Evolutionary conservation across 2,329 filamentous ascomycete genomes (phyloP), one percentile per base, ranked within the genome.

Genomic region (Arachnopeziza araneosa): DNA sequence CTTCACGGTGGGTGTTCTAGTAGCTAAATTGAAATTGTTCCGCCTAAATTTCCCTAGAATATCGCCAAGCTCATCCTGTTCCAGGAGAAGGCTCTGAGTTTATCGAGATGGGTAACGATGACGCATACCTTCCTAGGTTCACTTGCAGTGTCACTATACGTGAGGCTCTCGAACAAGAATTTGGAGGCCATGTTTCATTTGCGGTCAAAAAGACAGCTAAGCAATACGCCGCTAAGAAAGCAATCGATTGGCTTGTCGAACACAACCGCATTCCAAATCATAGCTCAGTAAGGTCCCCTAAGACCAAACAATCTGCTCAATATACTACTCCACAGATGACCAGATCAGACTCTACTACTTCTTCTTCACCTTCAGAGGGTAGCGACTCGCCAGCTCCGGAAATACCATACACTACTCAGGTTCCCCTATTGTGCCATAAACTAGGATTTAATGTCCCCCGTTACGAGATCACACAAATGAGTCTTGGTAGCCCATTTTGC

Each of bases 181-280:
- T 72, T 49, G 68, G 66, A 21, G 54, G 52, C 17, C 56, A 14
- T 10, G 48, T 63, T 2, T 55, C 62, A 21, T 71, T 70, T 58
- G 54, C 60, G 9, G 66, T 57, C 24, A 73, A 73, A 62, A 73
- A 73, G 58, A 55, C 59, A 8, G 71, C 71, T 0, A 73, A 72
- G 54, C 65, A 68, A 24, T 68, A 64, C 52, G 70, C 70, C 1
- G 67, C 70, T 12, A 73, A 72, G 61, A 63, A 66, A 23, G 71
- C 71, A 4, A 62, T 72, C 50, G 68, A 70, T 49, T 73, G 67
- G 68, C 62, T 73, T 0, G 66, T 71, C 8, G 57, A 59, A 2
- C 65, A 71, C 36, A 66, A 67, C 1, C 60, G 63, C 53, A 71
- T 73, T 69, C 68, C 69, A 1, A 52, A 55, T 2, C 60, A 66